A percentile compares a stretch with the other conserved stretches of the same genome.
phyloP scores from a whole-genome alignment of 2,329 filamentous ascomycete genomes.

The Trichoderma koningii region DNA sequence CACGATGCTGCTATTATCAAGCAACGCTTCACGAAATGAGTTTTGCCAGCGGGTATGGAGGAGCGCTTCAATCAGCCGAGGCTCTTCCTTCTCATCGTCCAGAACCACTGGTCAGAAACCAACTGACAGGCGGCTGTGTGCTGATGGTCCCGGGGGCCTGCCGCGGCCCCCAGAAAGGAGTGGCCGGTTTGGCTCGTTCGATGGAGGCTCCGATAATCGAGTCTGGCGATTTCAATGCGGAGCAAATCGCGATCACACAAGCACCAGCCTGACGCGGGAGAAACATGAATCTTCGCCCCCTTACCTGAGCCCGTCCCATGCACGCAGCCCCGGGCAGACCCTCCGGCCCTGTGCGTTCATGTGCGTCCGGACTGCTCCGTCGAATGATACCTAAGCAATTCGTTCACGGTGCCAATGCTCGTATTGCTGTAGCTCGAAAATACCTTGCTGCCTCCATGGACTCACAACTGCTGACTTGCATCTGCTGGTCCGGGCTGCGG shows the following conservation, averaged over 20 bases:
- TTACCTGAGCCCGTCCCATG: slow-evolving; percentile 17
- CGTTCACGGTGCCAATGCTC: neutral
- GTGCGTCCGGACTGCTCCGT: neutral
- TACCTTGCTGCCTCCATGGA: neutral
- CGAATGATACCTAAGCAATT: neutral
- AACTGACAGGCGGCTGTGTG: neutral
- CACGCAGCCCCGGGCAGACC: neutral
- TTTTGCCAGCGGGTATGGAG: neutral
- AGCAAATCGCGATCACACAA: slow-evolving; percentile 22
- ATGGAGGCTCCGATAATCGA: slow-evolving; percentile 17
- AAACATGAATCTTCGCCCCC: slow-evolving; percentile 1
- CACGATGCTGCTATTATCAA: neutral
- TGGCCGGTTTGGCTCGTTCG: neutral
- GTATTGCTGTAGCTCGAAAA: slow-evolving; percentile 1
- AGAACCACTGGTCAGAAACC: neutral
- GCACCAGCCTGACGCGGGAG: neutral
- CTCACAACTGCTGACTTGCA: neutral
- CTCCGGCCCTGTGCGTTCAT: neutral
- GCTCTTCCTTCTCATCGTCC: too few relatives aligned
- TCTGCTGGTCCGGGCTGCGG: neutral
- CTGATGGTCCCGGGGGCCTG: neutral
- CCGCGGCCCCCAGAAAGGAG: neutral
- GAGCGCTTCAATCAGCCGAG: too few relatives aligned
- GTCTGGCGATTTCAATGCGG: slow-evolving; percentile 24
- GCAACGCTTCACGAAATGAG: neutral